Conservation (phyloP, 75 land plant genomes). For the Larix kaempferi region DNA sequence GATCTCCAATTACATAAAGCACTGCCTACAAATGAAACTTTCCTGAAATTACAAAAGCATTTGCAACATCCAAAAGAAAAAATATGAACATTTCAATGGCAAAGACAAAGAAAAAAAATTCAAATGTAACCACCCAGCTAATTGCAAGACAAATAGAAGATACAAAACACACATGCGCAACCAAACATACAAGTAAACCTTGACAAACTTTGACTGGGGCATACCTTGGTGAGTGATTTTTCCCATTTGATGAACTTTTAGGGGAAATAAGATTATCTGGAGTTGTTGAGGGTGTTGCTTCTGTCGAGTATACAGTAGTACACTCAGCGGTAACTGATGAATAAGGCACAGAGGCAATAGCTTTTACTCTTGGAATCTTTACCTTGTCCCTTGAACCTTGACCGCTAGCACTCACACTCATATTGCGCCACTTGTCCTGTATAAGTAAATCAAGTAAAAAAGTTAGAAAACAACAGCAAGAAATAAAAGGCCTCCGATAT, state of each 20-base stretch:
- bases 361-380: conserved; percentile 21
- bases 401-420: conserved; percentile 70
- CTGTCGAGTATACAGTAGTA: conserved; percentile 6
- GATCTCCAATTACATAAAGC: neutral
- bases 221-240: conserved; percentile 13
- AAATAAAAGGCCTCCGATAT: neutral
- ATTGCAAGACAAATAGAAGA: neutral
- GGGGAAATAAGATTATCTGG: conserved; percentile 7
- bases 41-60: neutral
- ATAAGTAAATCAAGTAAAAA: neutral
- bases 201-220: neutral
- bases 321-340: neutral
- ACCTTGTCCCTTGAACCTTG: conserved; percentile 55
- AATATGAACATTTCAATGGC: neutral
- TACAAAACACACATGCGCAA: neutral
- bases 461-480: neutral
- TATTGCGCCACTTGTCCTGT: conserved; percentile 91
- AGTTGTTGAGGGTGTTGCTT: conserved; percentile 12
- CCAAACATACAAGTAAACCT: neutral
- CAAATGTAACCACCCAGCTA: neutral
- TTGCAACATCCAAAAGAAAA: neutral
- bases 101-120: neutral
- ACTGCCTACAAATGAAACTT: too few species aligned
- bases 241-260: conserved; percentile 23
- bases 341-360: conserved; percentile 12